These are phyloP conservation scores for Pulveroboletus sp. DNA, from an alignment of 768 basidiomycete species.

Conservation along the genomic window DNA sequence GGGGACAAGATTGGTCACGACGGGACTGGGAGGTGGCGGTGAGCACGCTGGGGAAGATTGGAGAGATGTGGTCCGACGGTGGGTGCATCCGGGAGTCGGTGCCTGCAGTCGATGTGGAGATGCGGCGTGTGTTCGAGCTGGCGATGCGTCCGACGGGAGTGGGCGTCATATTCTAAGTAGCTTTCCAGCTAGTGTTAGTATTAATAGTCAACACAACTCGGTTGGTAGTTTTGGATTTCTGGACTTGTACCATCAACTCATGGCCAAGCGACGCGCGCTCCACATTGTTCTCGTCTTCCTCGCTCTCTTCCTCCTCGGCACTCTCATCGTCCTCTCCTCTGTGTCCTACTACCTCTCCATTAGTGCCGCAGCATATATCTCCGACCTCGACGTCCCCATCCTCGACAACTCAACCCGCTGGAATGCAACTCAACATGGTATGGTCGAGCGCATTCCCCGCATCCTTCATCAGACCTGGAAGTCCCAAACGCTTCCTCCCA, in stretches of 20 bases:
- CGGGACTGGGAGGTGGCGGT: slow-evolving; percentile 61
- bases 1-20: slow-evolving; percentile 73
- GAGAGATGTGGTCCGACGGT: slow-evolving; percentile 47
- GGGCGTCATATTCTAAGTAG: background rate
- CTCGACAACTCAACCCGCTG: slow-evolving; percentile 51
- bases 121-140: slow-evolving; percentile 43
- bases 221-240: background rate
- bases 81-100: slow-evolving; percentile 52
- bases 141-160: slow-evolving; percentile 42
- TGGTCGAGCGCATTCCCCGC: slow-evolving; percentile 76
- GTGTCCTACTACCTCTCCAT: slow-evolving; percentile 88
- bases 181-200: too few species aligned
- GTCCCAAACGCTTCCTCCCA: slow-evolving; percentile 73
- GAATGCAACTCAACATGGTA: slow-evolving; percentile 58
- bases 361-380: slow-evolving; percentile 70
- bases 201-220: too few species aligned
- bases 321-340: slow-evolving; percentile 86
- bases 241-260: slow-evolving; percentile 14
- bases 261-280: slow-evolving; percentile 43
- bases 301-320: slow-evolving; percentile 78
- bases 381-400: slow-evolving; percentile 68
- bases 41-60: slow-evolving; percentile 43
- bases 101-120: slow-evolving; percentile 43
- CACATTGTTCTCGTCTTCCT: slow-evolving; percentile 51
- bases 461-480: slow-evolving; percentile 99